Evolutionary conservation across 2,329 filamentous ascomycete genomes (phyloP), one percentile per base, ranked within the genome.

Genomic region (Sporothrix mexicana): DNA sequence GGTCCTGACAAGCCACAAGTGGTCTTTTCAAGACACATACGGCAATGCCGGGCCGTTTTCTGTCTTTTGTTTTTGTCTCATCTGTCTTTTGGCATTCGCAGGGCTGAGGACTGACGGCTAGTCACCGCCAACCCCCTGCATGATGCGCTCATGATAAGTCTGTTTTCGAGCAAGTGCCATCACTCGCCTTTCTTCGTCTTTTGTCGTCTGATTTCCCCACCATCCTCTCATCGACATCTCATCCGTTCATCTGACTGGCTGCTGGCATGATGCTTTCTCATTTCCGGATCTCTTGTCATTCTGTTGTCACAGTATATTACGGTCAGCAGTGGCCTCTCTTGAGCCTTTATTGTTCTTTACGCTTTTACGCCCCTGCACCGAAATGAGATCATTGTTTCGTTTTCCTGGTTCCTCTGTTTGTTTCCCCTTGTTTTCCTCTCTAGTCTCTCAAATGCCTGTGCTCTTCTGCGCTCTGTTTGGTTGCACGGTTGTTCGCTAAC

Each of bases 371-470:
- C 25, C 66, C 47, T 41, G 66, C 12, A 9, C 15, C 2, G 43
- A 67, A 67, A 51, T 67, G 64, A 67, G 25, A 51, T 68, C 47
- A 53, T 41, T 53, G 45, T 36, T 68, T 67, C 23, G 23, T 51
- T 15, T 68, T 53, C 23, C 64, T n/a, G 64, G 15, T 68, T 67
- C 45, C 3, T 41, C 25, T 41, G 7, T 25, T 8, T 20, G n/a
- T 57, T 57, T 36, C 30, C 30, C 30, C 30, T 36, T 13, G n/a
- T 20, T 47, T 13, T 41, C 13, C 47, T 15, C 17, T 12, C 8
- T 23, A 67, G 2, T 17, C 20, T n/a, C 64, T 23, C 17, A 23
- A 15, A 15, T 23, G 13, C 53, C 10, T n/a, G 8, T 1, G 45
- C 36, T n/a, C 53, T 30, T 61, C 41, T 70, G 53, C 53, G 17